Conservation (phyloP, 257 asterid species). For the Lantana camara region DNA sequence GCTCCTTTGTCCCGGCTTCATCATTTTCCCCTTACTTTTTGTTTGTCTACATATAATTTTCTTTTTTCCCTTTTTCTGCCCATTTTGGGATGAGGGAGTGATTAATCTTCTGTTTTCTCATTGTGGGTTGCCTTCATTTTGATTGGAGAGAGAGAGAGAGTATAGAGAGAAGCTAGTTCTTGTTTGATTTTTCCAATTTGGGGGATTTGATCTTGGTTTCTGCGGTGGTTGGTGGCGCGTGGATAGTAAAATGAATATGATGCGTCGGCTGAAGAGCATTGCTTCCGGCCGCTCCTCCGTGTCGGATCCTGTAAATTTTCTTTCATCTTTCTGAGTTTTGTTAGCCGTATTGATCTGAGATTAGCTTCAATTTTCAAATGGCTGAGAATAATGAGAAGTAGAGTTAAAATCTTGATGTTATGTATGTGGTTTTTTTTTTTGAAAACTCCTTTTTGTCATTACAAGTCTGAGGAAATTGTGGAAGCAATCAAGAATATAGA, state of each 20-base stretch:
- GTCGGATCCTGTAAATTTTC: slow-evolving; percentile 84
- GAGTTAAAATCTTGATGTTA: slow-evolving; percentile 22
- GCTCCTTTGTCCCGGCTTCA: slow-evolving; percentile 4
- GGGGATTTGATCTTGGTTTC: slow-evolving; percentile 19
- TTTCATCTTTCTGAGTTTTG: not conserved
- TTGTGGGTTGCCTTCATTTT: not conserved
- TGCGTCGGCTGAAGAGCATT: slow-evolving; percentile 98
- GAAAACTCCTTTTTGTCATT: not conserved
- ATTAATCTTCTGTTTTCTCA: not conserved
- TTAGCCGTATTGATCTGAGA: slow-evolving; percentile 5
- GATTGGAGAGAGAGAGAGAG: slow-evolving; percentile 20
- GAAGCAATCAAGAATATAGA: not conserved
- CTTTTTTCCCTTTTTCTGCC: not conserved
- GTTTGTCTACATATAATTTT: too few relatives aligned
- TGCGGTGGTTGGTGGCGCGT: slow-evolving; percentile 20
- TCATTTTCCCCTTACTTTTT: too few relatives aligned
- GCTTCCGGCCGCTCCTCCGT: slow-evolving; percentile 93
- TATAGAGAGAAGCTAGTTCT: not conserved
- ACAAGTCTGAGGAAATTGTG: slow-evolving; percentile 9
- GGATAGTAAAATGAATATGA: slow-evolving; percentile 64
- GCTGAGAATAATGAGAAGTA: not conserved
- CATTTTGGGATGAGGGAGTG: slow-evolving; percentile 21
- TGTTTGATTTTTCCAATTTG: not conserved
- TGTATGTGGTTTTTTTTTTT: slow-evolving; percentile 11
- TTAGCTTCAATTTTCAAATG: slow-evolving; percentile 19